These are phyloP conservation scores for Borealophlyctis nickersoniae DNA, from an alignment of 192 early-diverging fungal species.

Conservation along the genomic window DNA sequence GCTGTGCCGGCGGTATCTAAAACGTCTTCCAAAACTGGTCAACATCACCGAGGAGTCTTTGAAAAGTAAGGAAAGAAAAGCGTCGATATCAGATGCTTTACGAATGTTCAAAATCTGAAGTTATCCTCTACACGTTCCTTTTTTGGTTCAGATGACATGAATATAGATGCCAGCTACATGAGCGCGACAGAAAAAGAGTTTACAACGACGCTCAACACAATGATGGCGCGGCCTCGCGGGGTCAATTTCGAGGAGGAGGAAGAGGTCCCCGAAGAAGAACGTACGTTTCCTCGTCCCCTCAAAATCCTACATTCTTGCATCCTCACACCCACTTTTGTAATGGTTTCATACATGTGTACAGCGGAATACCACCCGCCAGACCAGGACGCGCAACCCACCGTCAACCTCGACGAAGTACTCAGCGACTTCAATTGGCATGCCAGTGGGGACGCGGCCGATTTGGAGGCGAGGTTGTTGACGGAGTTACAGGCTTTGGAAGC, in stretches of 20 bases:
- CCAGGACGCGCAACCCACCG: conserved; percentile 9
- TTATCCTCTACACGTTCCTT: neutral
- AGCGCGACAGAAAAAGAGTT: conserved; percentile 21
- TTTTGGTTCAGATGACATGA: conserved; percentile 22
- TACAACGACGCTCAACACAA: conserved; percentile 15
- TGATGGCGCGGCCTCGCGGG: conserved; percentile 1
- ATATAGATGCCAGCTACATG: conserved; percentile 14
- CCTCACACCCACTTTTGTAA: neutral
- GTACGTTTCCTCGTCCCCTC: neutral
- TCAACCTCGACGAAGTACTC: conserved; percentile 40
- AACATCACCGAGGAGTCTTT: conserved; percentile 45
- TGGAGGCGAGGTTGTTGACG: conserved; percentile 77
- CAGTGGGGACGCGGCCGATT: conserved; percentile 78
- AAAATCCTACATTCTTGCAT: neutral
- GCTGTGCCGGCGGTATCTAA: conserved; percentile 34
- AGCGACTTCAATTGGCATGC: conserved; percentile 88
- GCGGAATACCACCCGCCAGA: neutral
- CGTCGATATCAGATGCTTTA: too few relatives aligned
- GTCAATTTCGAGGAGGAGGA: conserved; percentile 26
- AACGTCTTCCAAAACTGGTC: conserved; percentile 37
- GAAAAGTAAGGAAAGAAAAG: too few relatives aligned
- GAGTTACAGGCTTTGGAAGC: conserved; percentile 85
- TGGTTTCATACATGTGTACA: neutral
- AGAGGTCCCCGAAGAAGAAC: conserved; percentile 1
- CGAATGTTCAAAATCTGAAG: too few relatives aligned